Evolutionary conservation across 306 rosid genomes (phyloP).

Genomic region (Corylus americana): DNA sequence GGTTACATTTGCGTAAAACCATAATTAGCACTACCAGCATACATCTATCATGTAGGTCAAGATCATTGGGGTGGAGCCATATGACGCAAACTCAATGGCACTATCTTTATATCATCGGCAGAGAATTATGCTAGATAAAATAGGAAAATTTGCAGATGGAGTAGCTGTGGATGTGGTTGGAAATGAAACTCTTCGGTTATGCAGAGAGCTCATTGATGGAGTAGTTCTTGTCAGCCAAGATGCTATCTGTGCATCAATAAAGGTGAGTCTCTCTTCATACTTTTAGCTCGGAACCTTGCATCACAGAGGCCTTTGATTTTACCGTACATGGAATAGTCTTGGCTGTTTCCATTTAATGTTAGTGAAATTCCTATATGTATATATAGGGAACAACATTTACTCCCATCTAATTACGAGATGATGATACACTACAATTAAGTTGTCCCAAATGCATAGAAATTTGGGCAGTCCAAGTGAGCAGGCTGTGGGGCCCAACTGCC

Average conservation of each 20-base stretch:
- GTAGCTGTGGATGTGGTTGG: slow-evolving; percentile 65
- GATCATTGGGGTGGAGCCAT: slow-evolving; percentile 64
- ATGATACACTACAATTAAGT: too few relatives aligned
- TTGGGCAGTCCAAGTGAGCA: too few relatives aligned
- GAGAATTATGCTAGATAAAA: slow-evolving; percentile 48
- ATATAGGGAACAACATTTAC: too few relatives aligned
- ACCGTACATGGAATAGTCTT: background rate
- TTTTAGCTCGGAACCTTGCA: background rate
- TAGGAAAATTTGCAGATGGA: slow-evolving; percentile 60
- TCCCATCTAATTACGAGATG: too few relatives aligned
- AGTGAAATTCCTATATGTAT: too few relatives aligned
- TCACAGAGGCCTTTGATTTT: background rate
- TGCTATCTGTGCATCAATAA: slow-evolving; percentile 58
- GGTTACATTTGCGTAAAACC: background rate
- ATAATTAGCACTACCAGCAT: background rate
- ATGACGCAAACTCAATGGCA: slow-evolving; percentile 63
- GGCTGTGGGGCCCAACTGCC: too few relatives aligned
- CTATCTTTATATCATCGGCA: slow-evolving; percentile 49
- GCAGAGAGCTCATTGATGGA: slow-evolving; percentile 55
- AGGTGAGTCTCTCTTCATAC: slow-evolving; percentile 35
- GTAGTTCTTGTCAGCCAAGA: slow-evolving; percentile 56
- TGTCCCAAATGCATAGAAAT: too few relatives aligned
- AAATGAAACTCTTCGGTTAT: slow-evolving; percentile 53
- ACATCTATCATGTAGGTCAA: slow-evolving; percentile 37
- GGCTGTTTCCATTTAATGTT: background rate